Evolutionary conservation across 306 rosid species (phyloP), one percentile per base, ranked within the genome.

Genomic region (Hippophae gyantsensis): DNA sequence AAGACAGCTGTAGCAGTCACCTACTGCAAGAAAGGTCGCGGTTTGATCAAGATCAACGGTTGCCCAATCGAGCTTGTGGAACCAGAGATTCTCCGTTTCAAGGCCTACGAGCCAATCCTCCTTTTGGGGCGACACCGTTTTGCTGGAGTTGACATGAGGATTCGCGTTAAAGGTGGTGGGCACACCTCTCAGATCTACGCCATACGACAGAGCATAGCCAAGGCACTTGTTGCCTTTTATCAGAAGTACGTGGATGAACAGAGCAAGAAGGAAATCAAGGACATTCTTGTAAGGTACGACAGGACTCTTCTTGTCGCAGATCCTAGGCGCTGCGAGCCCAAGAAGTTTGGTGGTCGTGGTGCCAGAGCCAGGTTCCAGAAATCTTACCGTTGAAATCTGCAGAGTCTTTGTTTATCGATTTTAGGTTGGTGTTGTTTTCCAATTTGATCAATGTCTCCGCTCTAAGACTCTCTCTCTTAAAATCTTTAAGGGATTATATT

Each of bases 121-220:
- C 73, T 78, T 0, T 72, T 78, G 3, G 80, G 83, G 0, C 77
- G 80, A 0, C 83, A 78, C 13, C 83, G 83, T 23, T 78, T 78
- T 51, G 72, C 77, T 10, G 71, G 74, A 11, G 83, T 78, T 10
- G 83, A 78, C 72, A 74, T 78, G 83, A 43, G 83, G 56, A 78
- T 78, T 67, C 71, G 83, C 7, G 80, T 78, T 6, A 78, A 74
- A 52, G 83, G 83, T 6, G 83, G 83, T 6, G 83, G 83, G 0
- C 79, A 78, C 69, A 78, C 80, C 12, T 78, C 83, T 6, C 83
- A 78, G 80, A 78, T 78, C 77, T 78, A 78, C 66, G 83, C 83
- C 10, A 78, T 78, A 40, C 74, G 83, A 3, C 80, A 78, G 79
- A 78, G 83, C 77, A 78, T 78, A 57, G 83, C 83, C 23, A 78